Base-by-base conservation (phyloP, 345 rosid genomes). In the Citrus australasica region DNA sequence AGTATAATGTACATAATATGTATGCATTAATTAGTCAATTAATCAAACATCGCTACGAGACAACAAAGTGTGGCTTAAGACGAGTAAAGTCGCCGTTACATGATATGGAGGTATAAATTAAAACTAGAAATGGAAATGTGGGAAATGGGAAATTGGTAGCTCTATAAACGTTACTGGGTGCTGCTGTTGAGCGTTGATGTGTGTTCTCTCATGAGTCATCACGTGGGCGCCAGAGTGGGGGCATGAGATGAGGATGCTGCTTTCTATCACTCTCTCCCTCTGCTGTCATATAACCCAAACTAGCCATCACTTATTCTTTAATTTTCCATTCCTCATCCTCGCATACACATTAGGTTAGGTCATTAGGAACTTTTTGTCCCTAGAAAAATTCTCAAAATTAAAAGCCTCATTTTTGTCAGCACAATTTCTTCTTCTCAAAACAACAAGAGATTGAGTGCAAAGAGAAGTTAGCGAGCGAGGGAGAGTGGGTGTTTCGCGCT, bases 151-250 rank as follows among this genome's bases (percentile, higher is more conserved):
- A 42, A 46, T 46, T 3, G 51, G 51, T 46, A 46, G 51, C 51
- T 13, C 51, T 46, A 46, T 46, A 46, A 46, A 46, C 17, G 5
- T 46, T 46, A 46, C 51, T 46, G 51, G 17, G 51, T 3, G 51
- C 1, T 46, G 51, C 51, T 46, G 51, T 46, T 46, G 9, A 17
- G 58, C 16, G 67, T 61, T 59, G 51, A 46, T 46, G 51, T 3
- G 51, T 46, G 51, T 13, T 46, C 51, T 46, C 51, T 46, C 5
- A 46, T 13, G 5, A 67, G 65, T 79, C 63, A 64, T 81, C 85
- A 69, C 75, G 85, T 76, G 83, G 86, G 80, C 9, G 68, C 79
- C 83, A 78, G 67, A 78, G 82, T 62, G 81, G 67, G 70, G 77
- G 58, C 82, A 68, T 79, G 76, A 73, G 70, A 61, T 33, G 69